phyloP scores from a whole-genome alignment of 1,284 basidiomycete species.

The Melampsora occidentalis region DNA sequence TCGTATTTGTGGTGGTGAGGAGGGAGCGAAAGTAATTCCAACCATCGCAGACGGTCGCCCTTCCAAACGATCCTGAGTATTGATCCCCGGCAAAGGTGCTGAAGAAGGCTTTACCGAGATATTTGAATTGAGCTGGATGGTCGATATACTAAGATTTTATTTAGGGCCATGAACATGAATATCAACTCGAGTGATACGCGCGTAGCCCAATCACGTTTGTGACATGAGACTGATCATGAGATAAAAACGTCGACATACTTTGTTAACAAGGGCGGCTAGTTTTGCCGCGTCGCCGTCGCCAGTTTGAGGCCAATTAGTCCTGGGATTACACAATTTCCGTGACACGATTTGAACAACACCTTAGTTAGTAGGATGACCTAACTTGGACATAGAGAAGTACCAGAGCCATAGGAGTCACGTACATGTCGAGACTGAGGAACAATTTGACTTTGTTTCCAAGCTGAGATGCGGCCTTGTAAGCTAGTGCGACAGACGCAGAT shows the following conservation, averaged over 20 bases:
- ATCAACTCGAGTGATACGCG: no score
- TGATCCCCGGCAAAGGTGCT: no score
- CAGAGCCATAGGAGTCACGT: not conserved
- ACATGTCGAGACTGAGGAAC: slow-evolving; percentile 3
- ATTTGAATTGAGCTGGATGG: no score
- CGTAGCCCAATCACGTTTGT: no score
- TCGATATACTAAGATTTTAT: no score
- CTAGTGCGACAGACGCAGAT: not conserved
- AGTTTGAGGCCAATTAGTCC: not conserved
- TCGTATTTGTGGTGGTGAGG: no score
- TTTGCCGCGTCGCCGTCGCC: not conserved
- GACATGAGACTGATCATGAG: no score
- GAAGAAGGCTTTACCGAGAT: no score
- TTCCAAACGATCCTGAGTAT: no score
- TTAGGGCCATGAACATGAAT: no score
- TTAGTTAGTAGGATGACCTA: not conserved
- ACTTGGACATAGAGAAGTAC: not conserved
- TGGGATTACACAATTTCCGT: not conserved
- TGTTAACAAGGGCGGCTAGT: not conserved
- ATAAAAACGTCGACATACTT: not conserved
- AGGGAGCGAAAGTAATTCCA: no score
- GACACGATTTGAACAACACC: not conserved
- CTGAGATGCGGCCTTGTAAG: not conserved
- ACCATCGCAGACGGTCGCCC: no score
- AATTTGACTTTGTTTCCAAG: not conserved